Evolutionary conservation across 1,284 basidiomycete genomes (phyloP), one percentile per base, ranked within the genome.

Genomic region (Sphaerobolus stellatus): DNA sequence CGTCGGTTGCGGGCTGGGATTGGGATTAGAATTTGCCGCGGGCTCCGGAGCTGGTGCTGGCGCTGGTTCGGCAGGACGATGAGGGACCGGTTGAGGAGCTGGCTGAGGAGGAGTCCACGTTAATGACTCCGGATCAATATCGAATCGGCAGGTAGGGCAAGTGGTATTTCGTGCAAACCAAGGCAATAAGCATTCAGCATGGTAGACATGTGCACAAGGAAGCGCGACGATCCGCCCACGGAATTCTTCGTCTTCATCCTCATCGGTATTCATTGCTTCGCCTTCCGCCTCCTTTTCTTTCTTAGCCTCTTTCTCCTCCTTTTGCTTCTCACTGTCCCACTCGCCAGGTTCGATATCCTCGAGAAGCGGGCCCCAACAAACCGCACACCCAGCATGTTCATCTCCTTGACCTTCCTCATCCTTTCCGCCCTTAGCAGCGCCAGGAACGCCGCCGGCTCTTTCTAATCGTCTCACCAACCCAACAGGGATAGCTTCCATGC

Each of bases 121-220:
- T 46, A 89, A 65, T 50, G 83, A 83, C 50, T 88, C 83, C 0
- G 88, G 88, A 63, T 91, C 88, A 52, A 91, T 78, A 59, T 91
- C 84, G 62, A 90, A 90, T 57, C 88, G 74, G 68, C 88, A 91
- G 0, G 86, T 85, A 1, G 88, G 88, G 62, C 88, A 91, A 1
- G 88, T 90, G 27, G 88, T 90, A 59, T 87, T 86, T 55, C 84
- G 75, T 6, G 86, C 81, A 67, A 90, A 90, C 88, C 88, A 91
- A 0, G 88, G 88, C 2, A 86, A 66, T 24, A 91, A 76, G 68
- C 88, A 91, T 0, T 82, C 75, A 2, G 84, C 79, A 62, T 91
- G 88, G 71, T 90, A 91, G 47, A 88, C 81, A 66, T 91, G 88
- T 11, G 86, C 80, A 63, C 88, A 91, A 4, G 88, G 88, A 18